Conservation (phyloP, 192 early-diverging fungal genomes). For the Thoreauomyces humboldtii region DNA sequence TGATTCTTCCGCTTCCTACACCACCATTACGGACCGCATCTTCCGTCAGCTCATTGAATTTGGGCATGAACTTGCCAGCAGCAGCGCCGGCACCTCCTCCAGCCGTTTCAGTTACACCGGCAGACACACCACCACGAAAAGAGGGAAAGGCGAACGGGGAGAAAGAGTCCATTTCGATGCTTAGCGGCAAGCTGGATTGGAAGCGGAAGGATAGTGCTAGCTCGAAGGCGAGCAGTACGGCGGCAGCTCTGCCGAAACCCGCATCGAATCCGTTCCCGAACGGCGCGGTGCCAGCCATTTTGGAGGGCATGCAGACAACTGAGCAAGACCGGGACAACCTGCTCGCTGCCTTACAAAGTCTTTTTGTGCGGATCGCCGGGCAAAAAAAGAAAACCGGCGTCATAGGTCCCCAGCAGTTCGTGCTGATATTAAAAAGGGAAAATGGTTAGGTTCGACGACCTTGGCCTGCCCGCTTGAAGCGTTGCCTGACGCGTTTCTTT, state of each 20-base stretch:
- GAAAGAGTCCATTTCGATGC: neutral
- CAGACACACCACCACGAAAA: neutral
- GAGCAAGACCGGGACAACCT: constrained; percentile 69
- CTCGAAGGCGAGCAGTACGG: neutral
- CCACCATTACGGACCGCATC: constrained; percentile 34
- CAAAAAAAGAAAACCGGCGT: constrained; percentile 82
- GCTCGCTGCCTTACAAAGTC: constrained; percentile 77
- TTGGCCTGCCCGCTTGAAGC: neutral
- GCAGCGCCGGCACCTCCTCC: no score
- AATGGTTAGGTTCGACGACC: constrained; percentile 63
- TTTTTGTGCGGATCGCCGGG: constrained; percentile 80
- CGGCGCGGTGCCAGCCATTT: constrained; percentile 15
- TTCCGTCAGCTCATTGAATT: constrained; percentile 13
- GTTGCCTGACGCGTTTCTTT: neutral
- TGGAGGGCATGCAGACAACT: constrained; percentile 5
- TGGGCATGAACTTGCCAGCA: neutral
- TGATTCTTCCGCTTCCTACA: constrained; percentile 24
- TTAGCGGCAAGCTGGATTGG: neutral
- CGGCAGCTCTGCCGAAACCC: neutral
- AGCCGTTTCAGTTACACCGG: no score
- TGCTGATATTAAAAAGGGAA: constrained; percentile 86
- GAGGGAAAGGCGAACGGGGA: neutral
- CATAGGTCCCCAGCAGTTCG: constrained; percentile 79
- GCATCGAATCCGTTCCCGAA: no score
- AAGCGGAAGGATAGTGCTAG: constrained; percentile 6